Base-by-base conservation (phyloP, 331 rosid genomes). In the Malus hybrid region DNA sequence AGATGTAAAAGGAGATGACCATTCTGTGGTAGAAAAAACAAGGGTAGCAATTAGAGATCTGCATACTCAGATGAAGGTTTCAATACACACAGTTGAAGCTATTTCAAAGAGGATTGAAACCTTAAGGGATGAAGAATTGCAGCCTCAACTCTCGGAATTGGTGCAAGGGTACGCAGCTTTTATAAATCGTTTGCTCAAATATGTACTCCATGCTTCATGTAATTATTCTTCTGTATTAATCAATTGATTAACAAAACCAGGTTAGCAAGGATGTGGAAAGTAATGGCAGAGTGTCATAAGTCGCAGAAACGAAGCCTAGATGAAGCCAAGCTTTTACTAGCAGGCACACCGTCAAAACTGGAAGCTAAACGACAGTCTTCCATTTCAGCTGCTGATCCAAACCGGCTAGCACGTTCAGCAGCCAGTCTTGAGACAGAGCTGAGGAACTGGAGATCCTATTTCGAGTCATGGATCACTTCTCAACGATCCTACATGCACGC, bases 31-130 rank as follows among this genome's bases (percentile, higher is more conserved):
- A 64, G 93, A 90, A 71, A 94, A 89, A 84, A 94, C 92, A 76
- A 92, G 96, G 80, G 82, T 74, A 54, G 60, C 87, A 75, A 87
- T 90, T 34, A 83, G 90, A 87, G 97, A 92, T 83, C 86, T 94
- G 74, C 92, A 85, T 67, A 87, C 99, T 16, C 96, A 85, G 85
- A 90, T 94, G 68, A 90, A 86, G 74, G 93, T 94, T 89, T 94
- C 99, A 67, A 90, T 94, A 79, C 99, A 90, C 82, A 85, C 97
- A 5, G 86, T 92, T 69, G 99, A 88, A 85, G 90, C 93, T 78
- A 88, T 90, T 82, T 89, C 97, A 5, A 74, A 68, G 74, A 86
- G 97, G 85, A 92, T 94, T 46, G 97, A 94, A 81, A 86, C 96
- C 72, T 67, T 94, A 54, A 81, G 97, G 78, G 99, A 94, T 50